Base-by-base conservation (phyloP, 306 rosid genomes). In the Malus asiatica region DNA sequence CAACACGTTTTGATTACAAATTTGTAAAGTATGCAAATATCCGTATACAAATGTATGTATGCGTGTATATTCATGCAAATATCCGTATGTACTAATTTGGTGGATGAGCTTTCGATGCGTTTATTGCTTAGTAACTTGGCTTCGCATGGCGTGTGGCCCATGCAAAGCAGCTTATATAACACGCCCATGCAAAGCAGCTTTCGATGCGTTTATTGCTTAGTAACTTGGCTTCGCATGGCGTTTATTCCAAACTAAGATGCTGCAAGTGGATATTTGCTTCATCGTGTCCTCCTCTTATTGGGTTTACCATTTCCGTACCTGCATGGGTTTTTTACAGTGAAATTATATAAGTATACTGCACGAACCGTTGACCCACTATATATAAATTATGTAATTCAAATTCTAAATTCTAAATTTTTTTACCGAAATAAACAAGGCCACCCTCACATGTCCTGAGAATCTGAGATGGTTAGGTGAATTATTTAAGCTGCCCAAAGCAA, bases 381-480 rank as follows among this genome's bases (percentile, higher is more conserved):
- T 42, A 42, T 51, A 18, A 51, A 19, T 51, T 5, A 15, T 38
- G 20, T 15, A 53, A 71, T 9, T 9, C 10, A 18, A 14, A 30
- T 48, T 22, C 8, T 2, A 68, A 16, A 11, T 0, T 2, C 3
- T 27, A 20, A 16, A 18, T 35, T 68, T 73, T 8, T 27, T 27
- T 15, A 66, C 33, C 15, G 14, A 78, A 46, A 19, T 6, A 69
- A 79, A 53, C 86, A 77, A 66, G 84, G 86, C 76, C 77, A 73
- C 15, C 33, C 72, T 83, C 93, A 84, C 88, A 79, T 91, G 88
- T 71, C 75, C 72, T 45, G 77, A 42, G 20, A 57, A 5, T 9
- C 22, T 18, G 61, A 19, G 61, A 22, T 40, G 42, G 63, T 60
- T 59, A 16, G 30, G 58, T 60, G 27, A n/a, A 73, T 62, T 40